Conservation (phyloP, 2,329 filamentous ascomycete genomes). For the Colletotrichum sansevieriae region DNA sequence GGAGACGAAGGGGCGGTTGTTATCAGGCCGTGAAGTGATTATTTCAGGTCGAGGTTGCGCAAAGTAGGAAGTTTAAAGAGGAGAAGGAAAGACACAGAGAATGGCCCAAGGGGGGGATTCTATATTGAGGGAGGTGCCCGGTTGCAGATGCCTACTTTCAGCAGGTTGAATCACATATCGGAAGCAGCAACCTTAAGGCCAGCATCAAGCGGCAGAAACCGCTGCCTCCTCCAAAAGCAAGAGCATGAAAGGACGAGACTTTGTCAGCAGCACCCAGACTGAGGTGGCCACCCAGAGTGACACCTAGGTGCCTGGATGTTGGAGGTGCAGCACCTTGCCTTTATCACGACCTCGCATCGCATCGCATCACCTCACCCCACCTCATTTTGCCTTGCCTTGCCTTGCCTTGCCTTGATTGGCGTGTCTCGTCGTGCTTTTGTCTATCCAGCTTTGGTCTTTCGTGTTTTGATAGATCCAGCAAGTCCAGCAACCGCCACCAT, state of each 20-base stretch:
- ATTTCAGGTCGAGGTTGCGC: background rate
- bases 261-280: background rate
- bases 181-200: background rate
- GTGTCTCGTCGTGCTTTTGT: background rate
- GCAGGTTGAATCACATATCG: background rate
- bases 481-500: background rate
- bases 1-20: background rate
- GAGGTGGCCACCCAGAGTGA: background rate
- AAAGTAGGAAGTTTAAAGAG: fast-evolving
- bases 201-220: too few relatives aligned
- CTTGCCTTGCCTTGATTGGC: too few relatives aligned
- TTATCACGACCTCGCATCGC: background rate
- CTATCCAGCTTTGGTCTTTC: background rate
- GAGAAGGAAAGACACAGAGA: background rate
- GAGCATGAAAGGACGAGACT: background rate
- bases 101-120: too few relatives aligned
- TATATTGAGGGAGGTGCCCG: too few relatives aligned
- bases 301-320: background rate
- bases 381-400: too few relatives aligned
- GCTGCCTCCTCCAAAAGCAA: background rate
- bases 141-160: too few relatives aligned
- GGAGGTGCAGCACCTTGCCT: background rate
- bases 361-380: background rate
- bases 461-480: background rate
- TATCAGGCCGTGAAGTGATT: background rate